These are phyloP conservation scores for Penicillium sp. DNA, from an alignment of 2,329 filamentous ascomycete species.

Conservation along the genomic window DNA sequence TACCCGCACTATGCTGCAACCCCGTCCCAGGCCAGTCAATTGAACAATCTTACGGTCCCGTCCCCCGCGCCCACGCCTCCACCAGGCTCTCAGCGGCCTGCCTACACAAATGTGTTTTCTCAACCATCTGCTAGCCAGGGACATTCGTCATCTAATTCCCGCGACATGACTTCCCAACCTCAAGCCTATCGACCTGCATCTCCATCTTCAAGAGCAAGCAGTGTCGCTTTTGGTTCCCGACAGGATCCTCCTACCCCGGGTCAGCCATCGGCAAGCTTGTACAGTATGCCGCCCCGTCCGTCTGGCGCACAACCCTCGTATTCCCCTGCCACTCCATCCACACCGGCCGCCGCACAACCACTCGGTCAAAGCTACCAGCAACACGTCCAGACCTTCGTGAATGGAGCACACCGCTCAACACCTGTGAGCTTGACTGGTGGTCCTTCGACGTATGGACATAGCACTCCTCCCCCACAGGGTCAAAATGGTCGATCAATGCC, in stretches of 20 bases:
- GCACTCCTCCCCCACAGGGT: constrained; percentile 35
- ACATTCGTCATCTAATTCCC: constrained; percentile 25
- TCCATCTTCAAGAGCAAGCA: constrained; percentile 32
- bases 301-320: constrained; percentile 27
- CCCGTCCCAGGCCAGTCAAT: constrained; percentile 22
- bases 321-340: constrained; percentile 25
- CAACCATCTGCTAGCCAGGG: constrained; percentile 29
- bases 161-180: constrained; percentile 32
- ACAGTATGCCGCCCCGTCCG: constrained; percentile 32
- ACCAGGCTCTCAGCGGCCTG: constrained; percentile 29
- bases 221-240: constrained; percentile 32
- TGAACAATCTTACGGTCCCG: constrained; percentile 31
- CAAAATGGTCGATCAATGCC: constrained; percentile 29
- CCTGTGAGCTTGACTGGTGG: constrained; percentile 30
- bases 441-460: constrained; percentile 31
- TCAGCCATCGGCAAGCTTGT: constrained; percentile 30
- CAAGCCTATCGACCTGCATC: constrained; percentile 26
- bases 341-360: constrained; percentile 24
- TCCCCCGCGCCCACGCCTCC: constrained; percentile 37
- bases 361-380: constrained; percentile 37
- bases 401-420: constrained; percentile 34
- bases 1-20: constrained; percentile 31
- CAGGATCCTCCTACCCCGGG: constrained; percentile 32
- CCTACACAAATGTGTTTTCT: constrained; percentile 32
- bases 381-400: constrained; percentile 41